Base-by-base conservation (phyloP, 495 filamentous ascomycete species). In the Hyaloscypha hepaticicola region DNA sequence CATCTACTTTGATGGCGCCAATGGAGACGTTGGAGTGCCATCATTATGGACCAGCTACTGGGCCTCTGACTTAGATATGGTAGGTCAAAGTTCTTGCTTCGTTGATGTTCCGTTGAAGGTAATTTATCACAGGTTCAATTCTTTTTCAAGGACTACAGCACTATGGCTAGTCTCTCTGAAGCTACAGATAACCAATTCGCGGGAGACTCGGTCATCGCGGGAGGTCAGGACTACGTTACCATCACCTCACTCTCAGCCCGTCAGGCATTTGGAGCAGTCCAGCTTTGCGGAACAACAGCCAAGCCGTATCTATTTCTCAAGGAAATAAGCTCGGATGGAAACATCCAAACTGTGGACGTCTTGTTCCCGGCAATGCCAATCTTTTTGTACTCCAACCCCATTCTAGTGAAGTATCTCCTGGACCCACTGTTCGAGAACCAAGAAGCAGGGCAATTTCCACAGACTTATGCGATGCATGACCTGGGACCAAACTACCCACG, bases 271-370 rank as follows among this genome's bases (percentile, higher is more conserved):
- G 94, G 91, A 2, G 93, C 89, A 3, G 91, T 93, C 1, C 87
- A 87, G 48, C 96, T 96, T 70, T 85, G 89, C 1, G 92, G 92
- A 1, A 96, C 90, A 2, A 82, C 86, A 0, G 83, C 89, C 0
- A 82, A 89, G 66, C 91, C 92, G 1, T 85, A 95, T 31, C 75
- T 98, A 19, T 97, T 96, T 77, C 74, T 96, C 48, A 98, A 98
- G 75, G 94, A 98, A 75, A 98, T 98, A 70, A 93, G 90, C 59
- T 95, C 90, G 0, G 90, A 96, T 74, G 93, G 94, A 33, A 96
- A 97, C 72, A 88, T 88, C 72, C 91, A 97, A 74, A 98, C 94
- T 0, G 92, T 98, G 51, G 94, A 98, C 78, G 92, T 98, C 72
- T 94, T 98, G 67, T 98, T 96, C 80, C 94, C 94, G 0, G 82